Evolutionary conservation across 176 grass and related monocot species (phyloP).

Genomic region (Hordeum vulgare): MorexV3_pseudomolecules_assembly NC_058524.1:42630528-42631027

Average conservation of each 20-base stretch:
- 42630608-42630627: too few species aligned
- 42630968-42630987: background rate
- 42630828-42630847: background rate
- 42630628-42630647: background rate
- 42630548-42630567: too few species aligned
- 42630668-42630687: background rate
- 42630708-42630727: background rate
- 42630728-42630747: background rate
- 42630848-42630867: background rate
- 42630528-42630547: too few species aligned
- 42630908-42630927: background rate
- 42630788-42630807: background rate
- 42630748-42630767: background rate
- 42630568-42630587: too few species aligned
- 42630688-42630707: background rate
- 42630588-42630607: too few species aligned
- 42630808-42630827: background rate
- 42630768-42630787: background rate
- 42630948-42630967: background rate
- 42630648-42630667: background rate
- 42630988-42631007: background rate
- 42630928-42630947: background rate
- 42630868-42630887: background rate
- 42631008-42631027: background rate
- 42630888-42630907: background rate